Conservation (phyloP, 108 stramenopile genomes). For the Cyclotella cryptica region DNA sequence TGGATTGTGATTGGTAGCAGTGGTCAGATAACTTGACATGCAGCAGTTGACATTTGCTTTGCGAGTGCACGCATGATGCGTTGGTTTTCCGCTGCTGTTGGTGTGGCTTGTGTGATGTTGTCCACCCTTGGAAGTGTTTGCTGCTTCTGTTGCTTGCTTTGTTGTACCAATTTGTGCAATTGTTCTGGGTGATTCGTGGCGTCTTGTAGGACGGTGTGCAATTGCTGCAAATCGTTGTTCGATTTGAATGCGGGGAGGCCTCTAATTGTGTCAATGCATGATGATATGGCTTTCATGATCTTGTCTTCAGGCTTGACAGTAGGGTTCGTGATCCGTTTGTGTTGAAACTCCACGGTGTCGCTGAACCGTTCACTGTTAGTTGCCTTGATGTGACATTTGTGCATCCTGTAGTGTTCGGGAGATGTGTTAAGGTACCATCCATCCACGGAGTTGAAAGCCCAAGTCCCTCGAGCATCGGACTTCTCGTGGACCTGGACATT, state of each 20-base stretch:
- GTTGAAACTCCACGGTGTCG: neutral
- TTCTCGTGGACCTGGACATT: neutral
- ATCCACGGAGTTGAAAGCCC: neutral
- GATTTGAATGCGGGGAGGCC: neutral
- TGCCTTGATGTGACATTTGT: neutral
- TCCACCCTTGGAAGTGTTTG: too few species aligned
- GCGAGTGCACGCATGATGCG: too few species aligned
- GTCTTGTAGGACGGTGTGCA: neutral
- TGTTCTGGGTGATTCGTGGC: neutral
- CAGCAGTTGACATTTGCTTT: too few species aligned
- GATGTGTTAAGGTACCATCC: neutral
- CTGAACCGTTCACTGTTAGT: neutral
- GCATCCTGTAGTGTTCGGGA: neutral
- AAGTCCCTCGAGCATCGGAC: neutral
- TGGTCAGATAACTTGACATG: neutral
- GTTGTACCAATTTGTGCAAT: too few species aligned
- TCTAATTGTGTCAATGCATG: neutral
- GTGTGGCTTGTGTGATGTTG: too few species aligned
- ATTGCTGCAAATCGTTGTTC: neutral
- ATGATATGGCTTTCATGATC: neutral
- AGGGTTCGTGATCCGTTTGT: neutral
- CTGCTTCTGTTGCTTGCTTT: too few species aligned
- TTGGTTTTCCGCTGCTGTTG: too few species aligned
- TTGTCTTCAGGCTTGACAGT: neutral
- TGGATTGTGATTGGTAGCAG: neutral